Conservation (phyloP, 2,329 filamentous ascomycete species). For the Pestalotiopsis sp. region DNA sequence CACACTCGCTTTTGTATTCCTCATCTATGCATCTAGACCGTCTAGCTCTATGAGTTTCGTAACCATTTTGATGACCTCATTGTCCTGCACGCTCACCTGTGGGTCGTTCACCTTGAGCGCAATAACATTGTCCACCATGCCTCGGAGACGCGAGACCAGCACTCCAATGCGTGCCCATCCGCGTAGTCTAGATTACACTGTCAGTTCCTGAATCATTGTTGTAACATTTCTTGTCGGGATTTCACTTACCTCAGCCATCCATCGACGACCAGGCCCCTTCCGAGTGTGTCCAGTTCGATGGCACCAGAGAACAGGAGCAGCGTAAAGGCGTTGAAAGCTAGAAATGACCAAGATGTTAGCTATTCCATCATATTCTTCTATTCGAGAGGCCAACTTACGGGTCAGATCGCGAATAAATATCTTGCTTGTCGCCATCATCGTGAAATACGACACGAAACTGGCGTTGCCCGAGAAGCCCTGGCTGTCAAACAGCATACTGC, state of each 20-base stretch:
- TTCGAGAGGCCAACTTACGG: conserved; percentile 55
- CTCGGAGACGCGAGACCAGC: conserved; percentile 77
- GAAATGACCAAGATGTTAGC: neutral
- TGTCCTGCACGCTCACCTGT: conserved; percentile 56
- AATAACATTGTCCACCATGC: conserved; percentile 85
- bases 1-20: neutral
- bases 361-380: neutral
- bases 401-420: conserved; percentile 90
- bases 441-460: conserved; percentile 86
- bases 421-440: conserved; percentile 88
- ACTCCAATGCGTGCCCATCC: conserved; percentile 97
- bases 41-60: conserved; percentile 85
- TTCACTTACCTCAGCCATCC: conserved; percentile 70
- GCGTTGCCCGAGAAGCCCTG: conserved; percentile 77
- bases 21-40: conserved; percentile 72
- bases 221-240: neutral
- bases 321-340: conserved; percentile 86
- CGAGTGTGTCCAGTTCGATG: conserved; percentile 84
- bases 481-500: conserved; percentile 81
- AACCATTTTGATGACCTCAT: conserved; percentile 76
- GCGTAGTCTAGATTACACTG: conserved; percentile 54
- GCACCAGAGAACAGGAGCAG: conserved; percentile 85
- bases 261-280: conserved; percentile 85
- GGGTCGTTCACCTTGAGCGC: conserved; percentile 81
- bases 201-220: neutral